Base-by-base conservation (phyloP, 2,329 filamentous ascomycete species). In the Aspergillus terreus region DNA sequence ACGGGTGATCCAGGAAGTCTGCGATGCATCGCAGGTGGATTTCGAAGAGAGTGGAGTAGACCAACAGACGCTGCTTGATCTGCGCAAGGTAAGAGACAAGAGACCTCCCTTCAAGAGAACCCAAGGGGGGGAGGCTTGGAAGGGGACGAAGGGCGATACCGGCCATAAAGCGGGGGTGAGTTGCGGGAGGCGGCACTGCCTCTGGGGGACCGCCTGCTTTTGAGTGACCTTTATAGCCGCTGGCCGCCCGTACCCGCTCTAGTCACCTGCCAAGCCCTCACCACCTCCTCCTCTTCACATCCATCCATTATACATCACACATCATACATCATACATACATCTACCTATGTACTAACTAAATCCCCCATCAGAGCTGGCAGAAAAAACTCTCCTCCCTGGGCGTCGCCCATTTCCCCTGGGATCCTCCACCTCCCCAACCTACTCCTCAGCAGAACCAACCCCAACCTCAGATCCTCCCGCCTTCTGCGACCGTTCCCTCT, bases 21-120 rank as follows among this genome's bases (percentile, higher is more conserved):
- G 96, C 73, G 87, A 92, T 63, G 86, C 86, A 61, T 96, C 92
- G 66, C 83, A 89, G 67, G 88, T 92, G 67, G 94, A 97, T 74
- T 97, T 99, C 70, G 94, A 99, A 72, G 94, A 99, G 76, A 90
- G 87, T 63, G 94, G 94, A 64, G 87, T 97, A 59, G 90, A 95
- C 64, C 87, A 92, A 71, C 79, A 83, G 62, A 92, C 92, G 47
- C 77, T 99, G 65, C 84, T 92, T 61, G 90, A 96, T 71, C 78
- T 99, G 79, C 86, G 86, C 73, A 82, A 86, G 84, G 92, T 97
- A 79, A 82, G 88, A 77, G 52, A 48, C 40, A 12, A n/a, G 23
- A 43, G 4, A 36, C 3, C 38, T 6, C n/a, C 40, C 17, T 42
- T 9, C 11, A 21, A 21, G 17, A 21, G 15, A n/a, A 14, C 19